These are phyloP conservation scores for Chondrus crispus DNA, from an alignment of 23 red algal species.

Conservation along the genomic window DNA sequence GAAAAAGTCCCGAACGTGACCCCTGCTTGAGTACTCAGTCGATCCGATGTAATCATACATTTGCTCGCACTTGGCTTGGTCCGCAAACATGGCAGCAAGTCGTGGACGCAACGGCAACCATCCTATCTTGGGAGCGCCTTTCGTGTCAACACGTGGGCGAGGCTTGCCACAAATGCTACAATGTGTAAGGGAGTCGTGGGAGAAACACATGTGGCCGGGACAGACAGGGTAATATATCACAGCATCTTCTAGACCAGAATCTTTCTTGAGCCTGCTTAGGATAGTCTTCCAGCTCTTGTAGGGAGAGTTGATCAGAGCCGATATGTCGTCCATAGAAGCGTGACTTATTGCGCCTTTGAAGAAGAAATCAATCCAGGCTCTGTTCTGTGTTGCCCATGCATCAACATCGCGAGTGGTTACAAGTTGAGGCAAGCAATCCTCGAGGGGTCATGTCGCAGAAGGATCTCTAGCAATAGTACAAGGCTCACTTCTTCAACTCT, in stretches of 20 bases:
- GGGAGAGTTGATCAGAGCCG: background rate
- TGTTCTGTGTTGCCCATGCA: background rate
- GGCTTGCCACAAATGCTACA: background rate
- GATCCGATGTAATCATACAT: background rate
- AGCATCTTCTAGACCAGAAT: background rate
- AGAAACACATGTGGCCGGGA: slow-evolving; percentile 7
- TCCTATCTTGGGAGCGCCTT: background rate
- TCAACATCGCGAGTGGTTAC: too few species aligned
- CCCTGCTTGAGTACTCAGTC: too few species aligned
- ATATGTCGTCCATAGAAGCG: background rate
- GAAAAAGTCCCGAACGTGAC: too few species aligned
- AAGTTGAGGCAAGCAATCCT: too few species aligned
- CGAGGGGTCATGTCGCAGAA: too few species aligned
- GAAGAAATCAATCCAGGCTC: background rate
- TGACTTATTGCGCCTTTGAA: background rate
- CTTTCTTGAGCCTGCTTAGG: background rate
- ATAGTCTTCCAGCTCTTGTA: slow-evolving; percentile 10
- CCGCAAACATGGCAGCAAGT: background rate
- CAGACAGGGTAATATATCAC: background rate
- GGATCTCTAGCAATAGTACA: too few species aligned
- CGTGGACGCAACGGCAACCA: background rate
- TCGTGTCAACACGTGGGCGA: background rate
- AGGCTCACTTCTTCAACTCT: too few species aligned
- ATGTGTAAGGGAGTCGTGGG: background rate
- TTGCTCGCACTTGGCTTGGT: background rate